Conservation (phyloP, 768 basidiomycete genomes). For the Termitomyces sp. region DNA sequence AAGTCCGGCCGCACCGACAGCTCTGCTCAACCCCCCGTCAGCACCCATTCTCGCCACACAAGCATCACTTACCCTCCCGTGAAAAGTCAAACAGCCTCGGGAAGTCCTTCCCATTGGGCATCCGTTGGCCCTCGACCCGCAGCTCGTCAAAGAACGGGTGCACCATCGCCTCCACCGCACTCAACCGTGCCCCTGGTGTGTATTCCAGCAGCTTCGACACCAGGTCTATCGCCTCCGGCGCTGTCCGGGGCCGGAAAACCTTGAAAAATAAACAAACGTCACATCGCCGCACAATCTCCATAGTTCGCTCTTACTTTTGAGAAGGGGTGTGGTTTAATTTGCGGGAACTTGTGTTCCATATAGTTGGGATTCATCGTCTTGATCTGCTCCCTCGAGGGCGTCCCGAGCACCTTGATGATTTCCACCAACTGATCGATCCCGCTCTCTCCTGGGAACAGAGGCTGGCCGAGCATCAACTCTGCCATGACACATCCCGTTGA, state of each 20-base stretch:
- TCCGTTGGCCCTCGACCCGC: conserved; percentile 82
- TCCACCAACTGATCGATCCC: conserved; percentile 99
- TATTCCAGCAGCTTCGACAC: conserved; percentile 96
- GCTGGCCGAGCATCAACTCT: conserved; percentile 98
- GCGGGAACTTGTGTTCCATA: conserved; percentile 99
- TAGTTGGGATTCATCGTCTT: conserved; percentile 99
- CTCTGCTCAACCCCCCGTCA: conserved; percentile 47
- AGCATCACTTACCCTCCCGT: conserved; percentile 67
- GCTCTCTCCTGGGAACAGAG: conserved; percentile 97
- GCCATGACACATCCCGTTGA: conserved; percentile 99
- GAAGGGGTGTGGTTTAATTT: conserved; percentile 99
- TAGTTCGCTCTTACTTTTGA: conserved; percentile 61
- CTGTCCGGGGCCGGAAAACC: conserved; percentile 98
- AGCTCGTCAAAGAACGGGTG: conserved; percentile 98
- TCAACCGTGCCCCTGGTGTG: conserved; percentile 91
- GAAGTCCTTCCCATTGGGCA: conserved; percentile 98
- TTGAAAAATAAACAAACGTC: conserved; percentile 25
- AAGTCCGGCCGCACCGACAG: conserved; percentile 95
- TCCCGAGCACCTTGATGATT: conserved; percentile 99
- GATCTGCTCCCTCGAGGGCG: conserved; percentile 98
- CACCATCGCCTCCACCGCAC: conserved; percentile 88
- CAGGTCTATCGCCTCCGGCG: conserved; percentile 93
- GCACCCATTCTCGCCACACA: background rate
- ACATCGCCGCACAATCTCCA: background rate
- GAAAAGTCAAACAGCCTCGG: conserved; percentile 95